Conservation (phyloP, 495 filamentous ascomycete genomes). For the Penicillium maclennaniae region DNA sequence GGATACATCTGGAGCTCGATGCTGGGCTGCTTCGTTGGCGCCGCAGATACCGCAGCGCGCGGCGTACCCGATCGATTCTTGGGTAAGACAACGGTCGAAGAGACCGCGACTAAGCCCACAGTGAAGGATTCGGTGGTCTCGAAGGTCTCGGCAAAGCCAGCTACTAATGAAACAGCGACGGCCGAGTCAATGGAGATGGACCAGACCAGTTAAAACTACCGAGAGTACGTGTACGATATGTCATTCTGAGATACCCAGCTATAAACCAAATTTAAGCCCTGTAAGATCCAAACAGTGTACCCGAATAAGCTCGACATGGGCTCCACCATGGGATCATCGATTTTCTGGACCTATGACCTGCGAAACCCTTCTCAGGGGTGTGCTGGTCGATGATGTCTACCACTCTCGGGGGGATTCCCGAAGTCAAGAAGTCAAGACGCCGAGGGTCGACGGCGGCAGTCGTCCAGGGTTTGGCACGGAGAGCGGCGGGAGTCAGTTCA, state of each 20-base stretch:
- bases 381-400: not conserved
- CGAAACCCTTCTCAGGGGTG: not conserved
- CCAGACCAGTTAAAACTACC: not conserved
- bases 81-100: constrained; percentile 14
- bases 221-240: constrained; percentile 12
- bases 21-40: constrained; percentile 71
- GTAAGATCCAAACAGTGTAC: not conserved
- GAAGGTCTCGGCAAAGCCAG: not conserved
- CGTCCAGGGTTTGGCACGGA: constrained; percentile 5
- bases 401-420: not conserved
- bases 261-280: not conserved
- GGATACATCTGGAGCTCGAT: constrained; percentile 73
- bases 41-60: constrained; percentile 53
- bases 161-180: not conserved
- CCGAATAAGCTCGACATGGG: not conserved
- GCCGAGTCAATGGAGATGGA: constrained; percentile 21
- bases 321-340: not conserved
- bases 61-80: constrained; percentile 69
- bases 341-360: not conserved
- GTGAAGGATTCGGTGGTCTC: not conserved
- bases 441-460: not conserved
- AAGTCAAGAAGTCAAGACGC: not conserved
- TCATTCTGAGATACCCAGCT: constrained; percentile 9
- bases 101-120: not conserved
- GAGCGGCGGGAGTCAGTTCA: constrained; percentile 10